Conservation (phyloP, 176 grass and related monocot genomes). For the Eleusine indica region DNA sequence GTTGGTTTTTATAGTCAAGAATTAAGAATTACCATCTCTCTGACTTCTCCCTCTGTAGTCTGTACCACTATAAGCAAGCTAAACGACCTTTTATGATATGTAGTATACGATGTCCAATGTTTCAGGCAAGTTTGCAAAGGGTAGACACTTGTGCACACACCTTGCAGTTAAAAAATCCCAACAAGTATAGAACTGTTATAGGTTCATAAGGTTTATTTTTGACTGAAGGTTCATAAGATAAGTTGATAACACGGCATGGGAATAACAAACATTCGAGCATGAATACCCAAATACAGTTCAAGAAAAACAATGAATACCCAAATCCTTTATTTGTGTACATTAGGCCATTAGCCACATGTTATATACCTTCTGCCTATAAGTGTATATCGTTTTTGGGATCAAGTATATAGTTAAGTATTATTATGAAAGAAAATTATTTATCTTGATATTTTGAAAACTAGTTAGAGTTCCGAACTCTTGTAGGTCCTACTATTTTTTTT, state of each 20-base stretch:
- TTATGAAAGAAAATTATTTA: not conserved
- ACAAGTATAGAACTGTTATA: not conserved
- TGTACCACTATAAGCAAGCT: not conserved
- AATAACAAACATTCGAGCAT: not conserved
- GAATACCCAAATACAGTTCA: not conserved
- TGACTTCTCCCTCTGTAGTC: not conserved
- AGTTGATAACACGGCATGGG: not conserved
- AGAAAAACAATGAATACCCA: too few species aligned
- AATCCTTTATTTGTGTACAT: not conserved
- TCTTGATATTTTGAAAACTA: not conserved
- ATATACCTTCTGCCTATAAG: not conserved
- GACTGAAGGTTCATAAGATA: not conserved
- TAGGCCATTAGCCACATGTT: not conserved
- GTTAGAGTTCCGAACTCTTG: not conserved
- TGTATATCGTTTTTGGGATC: not conserved
- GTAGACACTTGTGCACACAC: not conserved
- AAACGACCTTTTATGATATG: not conserved
- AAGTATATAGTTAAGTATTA: not conserved
- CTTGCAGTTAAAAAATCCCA: not conserved
- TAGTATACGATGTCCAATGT: not conserved
- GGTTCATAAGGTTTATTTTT: too few species aligned
- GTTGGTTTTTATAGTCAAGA: not conserved
- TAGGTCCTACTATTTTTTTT: constrained; percentile 1
- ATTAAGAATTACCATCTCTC: not conserved
- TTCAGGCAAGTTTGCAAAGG: not conserved